Evolutionary conservation across 306 rosid species (phyloP), one percentile per base, ranked within the genome.

Genomic region (Delonix regia): DNA sequence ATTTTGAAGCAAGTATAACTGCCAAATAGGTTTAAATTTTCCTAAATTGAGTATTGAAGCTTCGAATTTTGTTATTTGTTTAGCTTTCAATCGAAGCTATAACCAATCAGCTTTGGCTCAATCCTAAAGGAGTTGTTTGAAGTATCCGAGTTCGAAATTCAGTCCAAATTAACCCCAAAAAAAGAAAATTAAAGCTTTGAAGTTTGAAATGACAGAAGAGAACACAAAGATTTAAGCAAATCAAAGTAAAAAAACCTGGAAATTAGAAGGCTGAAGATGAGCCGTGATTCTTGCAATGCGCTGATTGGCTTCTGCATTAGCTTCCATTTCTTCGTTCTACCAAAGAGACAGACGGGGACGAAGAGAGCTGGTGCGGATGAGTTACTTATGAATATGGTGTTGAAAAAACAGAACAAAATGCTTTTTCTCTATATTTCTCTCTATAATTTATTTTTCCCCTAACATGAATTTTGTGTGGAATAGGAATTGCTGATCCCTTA

Each of bases 231-330:
- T 1, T 16, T 11, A 66, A 59, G 59, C 16, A 34, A 81, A 74
- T 2, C 14, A 51, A 53, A 74, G 70, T 16, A 4, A 39, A 39
- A 48, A 42, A 82, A 89, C 95, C 95, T 88, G 89, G 47, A 77
- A 78, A 83, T 84, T 90, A 71, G 91, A 25, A 79, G 97, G 95
- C n/a, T 42, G 84, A 21, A 92, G 91, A 84, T 92, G 97, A 83
- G 91, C 87, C 11, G 90, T 71, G 82, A 92, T 82, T 81, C 82
- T 84, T 66, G 90, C 92, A 81, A 92, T 88, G 45, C 95, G 91
- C 49, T 85, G 90, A 66, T 76, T 85, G 73, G 83, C 89, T 45
- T 74, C 84, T 21, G 76, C 73, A 22, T 67, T 83, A 24, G 83
- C 82, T 75, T 82, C 93, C 92, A 88, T 90, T 71, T 69, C 38